These are phyloP conservation scores for Agaricus subrufescens DNA, from an alignment of 768 basidiomycete species.

Conservation along the genomic window DNA sequence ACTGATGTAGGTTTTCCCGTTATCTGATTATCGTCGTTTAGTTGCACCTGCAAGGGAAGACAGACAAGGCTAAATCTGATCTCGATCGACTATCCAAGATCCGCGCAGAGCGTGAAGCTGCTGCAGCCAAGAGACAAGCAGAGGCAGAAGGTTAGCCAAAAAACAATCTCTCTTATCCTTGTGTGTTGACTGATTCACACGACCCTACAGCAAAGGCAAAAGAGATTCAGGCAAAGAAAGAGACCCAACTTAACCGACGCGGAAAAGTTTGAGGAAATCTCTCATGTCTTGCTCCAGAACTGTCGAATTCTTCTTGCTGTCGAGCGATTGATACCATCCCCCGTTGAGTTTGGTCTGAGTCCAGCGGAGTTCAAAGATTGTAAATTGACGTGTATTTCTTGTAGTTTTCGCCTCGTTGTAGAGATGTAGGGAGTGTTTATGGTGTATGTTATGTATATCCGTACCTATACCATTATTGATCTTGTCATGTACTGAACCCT, in stretches of 20 bases:
- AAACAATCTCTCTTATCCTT: not conserved
- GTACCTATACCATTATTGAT: too few relatives aligned
- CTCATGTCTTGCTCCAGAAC: too few relatives aligned
- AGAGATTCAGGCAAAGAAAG: constrained; percentile 59
- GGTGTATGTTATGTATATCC: too few relatives aligned
- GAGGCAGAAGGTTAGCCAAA: constrained; percentile 72
- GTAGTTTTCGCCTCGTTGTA: not conserved
- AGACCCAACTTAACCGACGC: constrained; percentile 32
- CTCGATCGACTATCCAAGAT: constrained; percentile 84
- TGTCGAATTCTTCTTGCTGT: too few relatives aligned
- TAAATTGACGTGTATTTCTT: not conserved
- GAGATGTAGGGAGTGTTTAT: not conserved
- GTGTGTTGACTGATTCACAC: not conserved
- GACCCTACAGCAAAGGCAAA: constrained; percentile 51
- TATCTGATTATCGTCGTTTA: constrained; percentile 19
- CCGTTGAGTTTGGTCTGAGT: not conserved
- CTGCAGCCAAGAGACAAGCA: constrained; percentile 82
- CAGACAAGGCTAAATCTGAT: constrained; percentile 85
- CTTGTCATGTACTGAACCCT: not conserved
- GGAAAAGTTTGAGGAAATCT: constrained; percentile 1
- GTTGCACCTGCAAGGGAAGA: constrained; percentile 81
- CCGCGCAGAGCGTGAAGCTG: constrained; percentile 81
- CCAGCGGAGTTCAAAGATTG: not conserved
- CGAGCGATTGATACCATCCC: not conserved
- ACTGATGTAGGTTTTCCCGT: not conserved